Conservation (phyloP, 306 rosid genomes). For the Quercus parvula region DNA sequence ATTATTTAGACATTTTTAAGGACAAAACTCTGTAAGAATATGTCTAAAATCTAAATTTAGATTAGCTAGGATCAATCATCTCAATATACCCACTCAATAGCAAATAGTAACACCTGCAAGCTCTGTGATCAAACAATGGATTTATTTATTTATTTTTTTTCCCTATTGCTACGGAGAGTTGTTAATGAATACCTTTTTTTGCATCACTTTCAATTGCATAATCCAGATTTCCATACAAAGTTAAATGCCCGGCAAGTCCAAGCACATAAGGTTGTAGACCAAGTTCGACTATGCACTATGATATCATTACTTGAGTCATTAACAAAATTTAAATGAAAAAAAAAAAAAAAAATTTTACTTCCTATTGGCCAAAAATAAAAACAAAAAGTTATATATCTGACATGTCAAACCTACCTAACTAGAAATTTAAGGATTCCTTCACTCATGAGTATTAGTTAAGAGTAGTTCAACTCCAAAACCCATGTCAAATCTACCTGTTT, state of each 20-base stretch:
- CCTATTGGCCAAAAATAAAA: not conserved
- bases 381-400: not conserved
- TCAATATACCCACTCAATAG: not conserved
- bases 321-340: not conserved
- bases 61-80: not conserved
- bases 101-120: not conserved
- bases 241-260: too few species aligned
- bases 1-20: constrained; percentile 6
- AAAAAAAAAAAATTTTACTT: not conserved
- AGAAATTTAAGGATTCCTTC: constrained; percentile 3
- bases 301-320: too few species aligned
- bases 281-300: too few species aligned
- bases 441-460: constrained; percentile 22
- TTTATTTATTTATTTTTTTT: too few species aligned
- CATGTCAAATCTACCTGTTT: constrained; percentile 26
- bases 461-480: constrained; percentile 60
- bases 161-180: too few species aligned
- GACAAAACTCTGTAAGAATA: not conserved
- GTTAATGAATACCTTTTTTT: not conserved
- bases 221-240: too few species aligned
- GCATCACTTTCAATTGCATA: too few species aligned
- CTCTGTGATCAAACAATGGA: not conserved
- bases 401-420: constrained; percentile 37
- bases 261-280: too few species aligned
- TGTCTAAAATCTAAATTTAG: not conserved